These are phyloP conservation scores for Linum trigynum DNA, from an alignment of 345 rosid species.

Conservation along the genomic window DNA sequence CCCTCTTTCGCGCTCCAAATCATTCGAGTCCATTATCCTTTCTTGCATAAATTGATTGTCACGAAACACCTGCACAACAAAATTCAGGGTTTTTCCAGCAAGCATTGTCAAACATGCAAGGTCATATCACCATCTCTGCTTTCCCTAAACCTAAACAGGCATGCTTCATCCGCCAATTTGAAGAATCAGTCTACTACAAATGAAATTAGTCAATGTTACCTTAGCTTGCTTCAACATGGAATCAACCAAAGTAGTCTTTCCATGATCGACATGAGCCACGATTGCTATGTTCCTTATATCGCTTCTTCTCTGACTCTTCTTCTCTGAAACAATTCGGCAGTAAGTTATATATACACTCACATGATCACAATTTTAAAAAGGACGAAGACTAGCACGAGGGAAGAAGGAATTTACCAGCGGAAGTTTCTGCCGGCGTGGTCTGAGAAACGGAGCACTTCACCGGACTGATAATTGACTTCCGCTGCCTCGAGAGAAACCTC, in stretches of 20 bases:
- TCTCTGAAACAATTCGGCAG: slow-evolving; percentile 35
- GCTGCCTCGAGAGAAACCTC: slow-evolving; percentile 28
- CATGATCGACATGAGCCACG: slow-evolving; percentile 97
- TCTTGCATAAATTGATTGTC: slow-evolving; percentile 80
- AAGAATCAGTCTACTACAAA: neutral
- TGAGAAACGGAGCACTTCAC: slow-evolving; percentile 62
- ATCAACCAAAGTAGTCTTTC: slow-evolving; percentile 94
- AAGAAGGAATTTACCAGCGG: slow-evolving; percentile 33
- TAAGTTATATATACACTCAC: neutral
- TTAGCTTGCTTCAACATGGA: slow-evolving; percentile 86
- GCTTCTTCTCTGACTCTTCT: slow-evolving; percentile 67
- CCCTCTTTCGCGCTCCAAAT: slow-evolving; percentile 92
- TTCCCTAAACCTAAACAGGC: neutral
- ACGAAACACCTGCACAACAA: slow-evolving; percentile 65
- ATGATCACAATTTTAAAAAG: too few species aligned
- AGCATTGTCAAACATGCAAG: slow-evolving; percentile 9
- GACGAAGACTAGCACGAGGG: neutral
- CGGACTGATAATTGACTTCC: slow-evolving; percentile 16
- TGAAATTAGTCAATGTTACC: slow-evolving; percentile 28
- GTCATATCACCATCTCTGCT: neutral
- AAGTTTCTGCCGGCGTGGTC: slow-evolving; percentile 32
- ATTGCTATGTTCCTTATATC: slow-evolving; percentile 89
- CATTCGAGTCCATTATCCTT: slow-evolving; percentile 97
- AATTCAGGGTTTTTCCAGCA: neutral
- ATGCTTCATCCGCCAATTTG: neutral